Base-by-base conservation (phyloP, 306 rosid genomes). In the Glycine soja region DNA sequence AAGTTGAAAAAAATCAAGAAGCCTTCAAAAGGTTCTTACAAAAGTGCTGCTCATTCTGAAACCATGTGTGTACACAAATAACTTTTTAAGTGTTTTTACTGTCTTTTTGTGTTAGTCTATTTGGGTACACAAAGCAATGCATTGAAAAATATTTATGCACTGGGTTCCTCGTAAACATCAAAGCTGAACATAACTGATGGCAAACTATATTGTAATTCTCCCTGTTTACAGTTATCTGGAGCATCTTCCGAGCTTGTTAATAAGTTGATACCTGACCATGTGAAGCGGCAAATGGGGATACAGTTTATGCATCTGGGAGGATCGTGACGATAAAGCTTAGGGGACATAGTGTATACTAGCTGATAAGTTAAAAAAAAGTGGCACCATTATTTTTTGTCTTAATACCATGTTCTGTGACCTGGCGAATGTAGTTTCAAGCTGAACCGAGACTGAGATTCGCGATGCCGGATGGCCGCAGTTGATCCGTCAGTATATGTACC, bases 241-340 rank as follows among this genome's bases (percentile, higher is more conserved):
- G 89, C 97, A 12, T 90, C 99, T 53, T 90, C 95, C 10, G 99
- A 95, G 83, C 97, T 95, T 46, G 65, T 91, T 74, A 88, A 89
- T 64, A 91, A 78, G 94, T 89, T 95, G 88, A 88, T 95, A 84
- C 99, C 99, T 10, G 97, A 95, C 59, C 93, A 91, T 40, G 87
- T 87, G 90, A 93, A 95, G 90, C 90, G 97, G 67, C 97, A 95
- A 77, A 87, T 89, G 67, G 95, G 97, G 47, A 88, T 78, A 66
- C 87, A 87, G 61, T 82, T 90, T 82, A 75, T 45, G 75, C 97
- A 90, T 75, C 81, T 78, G 56, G 81, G 90, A 2, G 95, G 90
- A 80, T 86, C 97, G 42, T 92, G 81, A 24, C 78, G 87, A 81
- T 78, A 80, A 80, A 76, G 66, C 70, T 75, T 51, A 63, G 86